phyloP scores from a whole-genome alignment of 805 yeast genomes.

The Torulaspora microellipsoides region DNA sequence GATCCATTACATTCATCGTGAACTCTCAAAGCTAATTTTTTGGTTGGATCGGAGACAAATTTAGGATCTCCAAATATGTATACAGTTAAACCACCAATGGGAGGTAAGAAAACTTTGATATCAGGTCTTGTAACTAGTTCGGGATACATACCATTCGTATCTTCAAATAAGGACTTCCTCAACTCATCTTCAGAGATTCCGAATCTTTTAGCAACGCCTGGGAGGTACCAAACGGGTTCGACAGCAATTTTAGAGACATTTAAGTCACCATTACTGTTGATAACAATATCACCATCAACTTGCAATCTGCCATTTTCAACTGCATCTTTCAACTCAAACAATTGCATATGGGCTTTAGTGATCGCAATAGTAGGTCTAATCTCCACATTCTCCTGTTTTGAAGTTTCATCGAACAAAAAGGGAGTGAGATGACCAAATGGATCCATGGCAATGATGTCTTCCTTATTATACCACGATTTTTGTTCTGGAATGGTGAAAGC shows the following conservation, averaged over 20 bases:
- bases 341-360: constrained; percentile 60
- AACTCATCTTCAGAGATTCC: constrained; percentile 52
- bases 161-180: constrained; percentile 59
- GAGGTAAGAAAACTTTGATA: constrained; percentile 60
- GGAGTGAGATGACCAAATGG: constrained; percentile 67
- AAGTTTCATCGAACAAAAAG: constrained; percentile 46
- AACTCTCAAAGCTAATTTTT: constrained; percentile 52
- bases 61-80: constrained; percentile 62
- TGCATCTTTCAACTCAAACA: constrained; percentile 54
- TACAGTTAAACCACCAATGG: constrained; percentile 64
- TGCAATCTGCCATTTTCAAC: constrained; percentile 48
- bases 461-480: constrained; percentile 50
- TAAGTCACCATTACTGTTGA: constrained; percentile 56
- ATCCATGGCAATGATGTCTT: constrained; percentile 60
- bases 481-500: constrained; percentile 52
- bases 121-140: constrained; percentile 65
- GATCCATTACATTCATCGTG: constrained; percentile 71
- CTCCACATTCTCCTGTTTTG: constrained; percentile 46
- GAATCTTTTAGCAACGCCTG: constrained; percentile 63
- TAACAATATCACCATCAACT: constrained; percentile 58
- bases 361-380: constrained; percentile 62
- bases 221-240: constrained; percentile 68
- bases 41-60: constrained; percentile 46
- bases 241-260: constrained; percentile 61
- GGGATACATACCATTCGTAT: constrained; percentile 69